Conservation (phyloP, 345 rosid genomes). For the Lepidium aucheri region DNA sequence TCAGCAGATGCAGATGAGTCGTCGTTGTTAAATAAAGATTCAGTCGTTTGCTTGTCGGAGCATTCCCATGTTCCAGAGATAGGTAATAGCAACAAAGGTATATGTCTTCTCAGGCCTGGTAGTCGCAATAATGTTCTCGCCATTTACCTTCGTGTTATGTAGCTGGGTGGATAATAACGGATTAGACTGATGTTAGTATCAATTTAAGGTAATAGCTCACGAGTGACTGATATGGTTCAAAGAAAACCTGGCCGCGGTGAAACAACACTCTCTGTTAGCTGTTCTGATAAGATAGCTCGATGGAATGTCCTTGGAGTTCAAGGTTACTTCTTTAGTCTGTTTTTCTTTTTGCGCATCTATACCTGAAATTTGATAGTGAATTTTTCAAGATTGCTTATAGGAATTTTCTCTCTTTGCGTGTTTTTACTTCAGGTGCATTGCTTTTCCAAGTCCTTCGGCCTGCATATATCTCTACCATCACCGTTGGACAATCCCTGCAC, state of each 20-base stretch:
- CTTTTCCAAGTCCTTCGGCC: slow-evolving; percentile 64
- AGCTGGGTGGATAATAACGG: neutral
- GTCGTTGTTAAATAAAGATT: slow-evolving; percentile 3
- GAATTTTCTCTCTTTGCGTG: slow-evolving; percentile 4
- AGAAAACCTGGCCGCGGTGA: slow-evolving; percentile 98
- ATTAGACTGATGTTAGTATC: neutral
- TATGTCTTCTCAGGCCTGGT: neutral
- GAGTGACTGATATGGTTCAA: slow-evolving; percentile 48
- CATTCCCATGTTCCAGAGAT: slow-evolving; percentile 9
- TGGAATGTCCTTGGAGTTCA: slow-evolving; percentile 93
- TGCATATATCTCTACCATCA: slow-evolving; percentile 64
- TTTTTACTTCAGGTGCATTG: slow-evolving; percentile 58
- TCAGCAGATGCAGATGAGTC: slow-evolving; percentile 14
- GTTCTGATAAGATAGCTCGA: slow-evolving; percentile 86
- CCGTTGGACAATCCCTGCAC: slow-evolving; percentile 52
- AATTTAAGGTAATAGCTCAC: slow-evolving; percentile 27
- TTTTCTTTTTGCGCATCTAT: neutral
- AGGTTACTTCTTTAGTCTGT: slow-evolving; percentile 38
- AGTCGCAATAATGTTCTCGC: neutral
- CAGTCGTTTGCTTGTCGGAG: neutral
- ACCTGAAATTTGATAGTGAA: neutral
- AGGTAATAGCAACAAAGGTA: slow-evolving; percentile 13
- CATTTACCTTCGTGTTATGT: neutral
- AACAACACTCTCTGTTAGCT: slow-evolving; percentile 79
- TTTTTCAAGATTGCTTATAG: slow-evolving; percentile 2